Evolutionary conservation across 768 basidiomycete genomes (phyloP), one percentile per base, ranked within the genome.

Genomic region (Kwoniella bestiolae): DNA sequence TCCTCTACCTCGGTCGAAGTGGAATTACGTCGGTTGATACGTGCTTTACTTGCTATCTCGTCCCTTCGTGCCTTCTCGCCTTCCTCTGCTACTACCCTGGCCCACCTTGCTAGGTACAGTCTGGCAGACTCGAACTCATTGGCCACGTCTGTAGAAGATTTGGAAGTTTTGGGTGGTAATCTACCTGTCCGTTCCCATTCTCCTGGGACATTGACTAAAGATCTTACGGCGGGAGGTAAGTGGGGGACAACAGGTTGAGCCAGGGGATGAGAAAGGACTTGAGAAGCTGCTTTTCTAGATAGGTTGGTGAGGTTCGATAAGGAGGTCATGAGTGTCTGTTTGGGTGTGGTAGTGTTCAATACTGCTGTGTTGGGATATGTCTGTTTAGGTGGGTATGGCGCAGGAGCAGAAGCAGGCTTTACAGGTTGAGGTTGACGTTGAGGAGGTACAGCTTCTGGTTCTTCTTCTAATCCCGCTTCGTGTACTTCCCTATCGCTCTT

Each of bases 161-260:
- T 56, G 18, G 64, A 70, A 5, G 65, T 63, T 58, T 67, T 70
- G 11, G 68, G 49, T 91, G 34, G 91, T 89, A 77, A 91, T 91
- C 80, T 94, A 70, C 91, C 91, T 3, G 91, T 89, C 82, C 89
- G 55, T 56, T 78, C 72, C 78, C 78, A 88, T 78, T 95, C 94
- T 18, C 94, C 94, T 56, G 89, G 89, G 0, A 88, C 94, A 75
- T 88, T 91, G 1, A 96, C 93, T 51, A 97, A 85, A 63, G 90
- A 92, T 69, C 86, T 87, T 46, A 98, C 92, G 0, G 95, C 94
- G 69, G 96, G 92, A 0, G 96, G 96, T 12, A 99, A 86, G 77
- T 97, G 94, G 4, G 95, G 95, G 0, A 97, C 86, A 55, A 98
- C 94, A 11, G 96, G 94, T 77, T 94, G 93, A 2, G 95, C 94